Evolutionary conservation across 2,329 filamentous ascomycete species (phyloP).

Genomic region (Tolypocladium pustulatum): DNA sequence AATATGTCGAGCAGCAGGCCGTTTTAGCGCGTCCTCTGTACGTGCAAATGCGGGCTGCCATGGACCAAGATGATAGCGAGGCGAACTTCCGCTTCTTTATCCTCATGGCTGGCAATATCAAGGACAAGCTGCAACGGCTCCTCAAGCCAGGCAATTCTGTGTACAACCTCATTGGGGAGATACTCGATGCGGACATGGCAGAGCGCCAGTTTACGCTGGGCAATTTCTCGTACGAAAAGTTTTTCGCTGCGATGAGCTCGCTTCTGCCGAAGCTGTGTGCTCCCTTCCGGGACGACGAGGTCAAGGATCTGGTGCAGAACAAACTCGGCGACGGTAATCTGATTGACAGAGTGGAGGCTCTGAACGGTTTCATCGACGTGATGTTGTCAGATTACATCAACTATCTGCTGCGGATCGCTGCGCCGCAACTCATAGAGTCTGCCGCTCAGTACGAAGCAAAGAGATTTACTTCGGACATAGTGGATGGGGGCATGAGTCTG

Average conservation of each 20-base stretch:
- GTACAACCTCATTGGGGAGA: conserved; percentile 64
- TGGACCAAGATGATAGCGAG: conserved; percentile 54
- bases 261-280: conserved; percentile 73
- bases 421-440: conserved; percentile 60
- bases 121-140: conserved; percentile 61
- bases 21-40: conserved; percentile 38
- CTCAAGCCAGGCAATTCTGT: conserved; percentile 62
- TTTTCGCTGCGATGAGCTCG: conserved; percentile 66
- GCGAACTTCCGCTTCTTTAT: conserved; percentile 58
- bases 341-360: conserved; percentile 64
- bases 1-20: conserved; percentile 47
- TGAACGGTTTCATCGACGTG: conserved; percentile 65
- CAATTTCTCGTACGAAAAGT: conserved; percentile 70
- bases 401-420: conserved; percentile 63
- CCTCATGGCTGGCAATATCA: conserved; percentile 59
- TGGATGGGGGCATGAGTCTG: conserved; percentile 42
- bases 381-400: conserved; percentile 77
- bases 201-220: conserved; percentile 58
- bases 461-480: conserved; percentile 55
- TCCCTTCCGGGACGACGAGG: conserved; percentile 67
- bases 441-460: conserved; percentile 66
- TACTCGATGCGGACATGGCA: conserved; percentile 63
- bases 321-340: conserved; percentile 51
- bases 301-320: conserved; percentile 56
- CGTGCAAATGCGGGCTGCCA: conserved; percentile 49